phyloP scores from a whole-genome alignment of 176 grass and related monocot species.

The Raddia guianensis region DNA sequence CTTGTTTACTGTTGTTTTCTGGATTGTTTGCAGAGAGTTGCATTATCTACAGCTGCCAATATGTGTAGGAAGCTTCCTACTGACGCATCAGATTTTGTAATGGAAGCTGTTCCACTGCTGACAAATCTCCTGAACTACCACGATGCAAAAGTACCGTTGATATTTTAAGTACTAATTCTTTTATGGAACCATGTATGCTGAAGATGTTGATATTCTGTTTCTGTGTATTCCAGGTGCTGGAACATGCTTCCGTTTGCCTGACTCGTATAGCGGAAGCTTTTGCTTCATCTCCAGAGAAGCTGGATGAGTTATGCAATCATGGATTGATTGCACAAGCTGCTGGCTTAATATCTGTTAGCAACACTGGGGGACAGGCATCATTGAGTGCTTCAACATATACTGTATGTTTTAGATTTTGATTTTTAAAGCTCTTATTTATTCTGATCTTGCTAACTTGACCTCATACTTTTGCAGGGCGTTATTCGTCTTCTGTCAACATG shows the following conservation, averaged over 20 bases:
- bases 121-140: conserved; percentile 91
- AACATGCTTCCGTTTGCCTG: conserved; percentile 86
- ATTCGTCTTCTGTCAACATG: conserved; percentile 83
- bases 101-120: conserved; percentile 89
- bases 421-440: conserved; percentile 21
- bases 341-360: conserved; percentile 69
- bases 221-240: conserved; percentile 61
- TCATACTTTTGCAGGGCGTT: conserved; percentile 58
- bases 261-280: conserved; percentile 84
- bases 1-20: conserved; percentile 10
- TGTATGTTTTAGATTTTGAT: conserved; percentile 38
- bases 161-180: conserved; percentile 28
- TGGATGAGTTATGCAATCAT: conserved; percentile 87
- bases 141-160: conserved; percentile 69
- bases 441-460: not conserved
- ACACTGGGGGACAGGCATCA: conserved; percentile 69
- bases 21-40: conserved; percentile 67
- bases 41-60: conserved; percentile 89
- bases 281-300: conserved; percentile 68
- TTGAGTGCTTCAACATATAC: conserved; percentile 88
- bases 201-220: conserved; percentile 21
- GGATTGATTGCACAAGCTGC: conserved; percentile 87
- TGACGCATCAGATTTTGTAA: conserved; percentile 92
- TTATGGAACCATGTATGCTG: conserved; percentile 21
- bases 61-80: conserved; percentile 95